Evolutionary conservation across 2,329 filamentous ascomycete genomes (phyloP).

Genomic region (Fusarium sp.): DNA sequence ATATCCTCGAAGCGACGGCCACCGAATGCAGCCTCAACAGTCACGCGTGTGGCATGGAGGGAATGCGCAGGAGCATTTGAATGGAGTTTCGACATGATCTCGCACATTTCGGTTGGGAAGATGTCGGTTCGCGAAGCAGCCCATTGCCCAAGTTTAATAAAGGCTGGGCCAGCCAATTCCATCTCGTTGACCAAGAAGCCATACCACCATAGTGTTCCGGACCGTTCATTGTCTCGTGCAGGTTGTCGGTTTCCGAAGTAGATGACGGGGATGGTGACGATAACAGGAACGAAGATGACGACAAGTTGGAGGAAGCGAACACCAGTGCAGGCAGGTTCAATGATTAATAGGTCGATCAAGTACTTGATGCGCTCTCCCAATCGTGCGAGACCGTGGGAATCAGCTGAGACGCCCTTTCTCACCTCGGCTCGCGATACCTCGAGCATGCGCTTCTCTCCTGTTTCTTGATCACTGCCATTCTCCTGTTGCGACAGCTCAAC

Average conservation of each 20-base stretch:
- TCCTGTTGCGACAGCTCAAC: slow-evolving; percentile 69
- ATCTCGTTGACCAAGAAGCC: slow-evolving; percentile 86
- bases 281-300: slow-evolving; percentile 90
- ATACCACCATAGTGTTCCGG: slow-evolving; percentile 95
- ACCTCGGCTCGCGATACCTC: slow-evolving; percentile 84
- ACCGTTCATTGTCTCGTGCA: slow-evolving; percentile 78
- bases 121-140: slow-evolving; percentile 96
- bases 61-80: slow-evolving; percentile 95
- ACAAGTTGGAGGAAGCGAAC: slow-evolving; percentile 89
- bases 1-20: slow-evolving; percentile 87
- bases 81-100: slow-evolving; percentile 93
- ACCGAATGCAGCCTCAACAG: slow-evolving; percentile 84
- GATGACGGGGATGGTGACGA: slow-evolving; percentile 81
- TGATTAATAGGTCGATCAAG: slow-evolving; percentile 78
- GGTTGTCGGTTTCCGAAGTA: slow-evolving; percentile 79
- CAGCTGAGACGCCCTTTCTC: slow-evolving; percentile 73
- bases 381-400: slow-evolving; percentile 70
- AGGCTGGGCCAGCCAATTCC: slow-evolving; percentile 93
- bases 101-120: slow-evolving; percentile 92
- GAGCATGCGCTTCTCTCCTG: slow-evolving; percentile 88
- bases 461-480: slow-evolving; percentile 66
- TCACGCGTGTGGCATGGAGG: slow-evolving; percentile 81
- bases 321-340: slow-evolving; percentile 89
- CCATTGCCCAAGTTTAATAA: slow-evolving; percentile 99
- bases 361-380: slow-evolving; percentile 72